Evolutionary conservation across 805 yeast species (phyloP).

Genomic region (Wickerhamiella allomyrinae): DNA sequence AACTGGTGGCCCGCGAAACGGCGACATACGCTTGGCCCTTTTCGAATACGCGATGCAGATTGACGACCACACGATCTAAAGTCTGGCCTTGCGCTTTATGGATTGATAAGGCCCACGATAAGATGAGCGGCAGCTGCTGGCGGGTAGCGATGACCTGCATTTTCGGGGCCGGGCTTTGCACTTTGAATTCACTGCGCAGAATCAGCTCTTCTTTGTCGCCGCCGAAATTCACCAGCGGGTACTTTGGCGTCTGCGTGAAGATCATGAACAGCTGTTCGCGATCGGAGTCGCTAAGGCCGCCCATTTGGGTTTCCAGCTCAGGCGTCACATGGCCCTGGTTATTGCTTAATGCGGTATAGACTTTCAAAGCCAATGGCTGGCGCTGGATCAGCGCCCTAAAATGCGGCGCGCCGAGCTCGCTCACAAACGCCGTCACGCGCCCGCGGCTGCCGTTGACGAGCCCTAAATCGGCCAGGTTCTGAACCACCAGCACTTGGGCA

Average conservation of each 20-base stretch:
- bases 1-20: slow-evolving; percentile 71
- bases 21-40: slow-evolving; percentile 96
- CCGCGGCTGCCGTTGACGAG: slow-evolving; percentile 90
- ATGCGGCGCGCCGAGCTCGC: slow-evolving; percentile 9
- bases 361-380: slow-evolving; percentile 6
- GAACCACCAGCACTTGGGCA: slow-evolving; percentile 85
- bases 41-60: slow-evolving; percentile 63
- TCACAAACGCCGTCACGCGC: slow-evolving; percentile 40
- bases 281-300: background rate
- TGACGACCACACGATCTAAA: slow-evolving; percentile 58
- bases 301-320: background rate
- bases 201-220: slow-evolving; percentile 9
- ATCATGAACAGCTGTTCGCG: background rate
- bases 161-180: slow-evolving; percentile 7
- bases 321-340: slow-evolving; percentile 28
- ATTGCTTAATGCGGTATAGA: slow-evolving; percentile 13
- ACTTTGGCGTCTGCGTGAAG: slow-evolving; percentile 1
- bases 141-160: slow-evolving; percentile 42
- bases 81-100: slow-evolving; percentile 97
- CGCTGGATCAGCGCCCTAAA: slow-evolving; percentile 7
- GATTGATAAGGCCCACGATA: slow-evolving; percentile 91
- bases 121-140: slow-evolving; percentile 65
- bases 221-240: slow-evolving; percentile 17
- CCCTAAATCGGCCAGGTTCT: slow-evolving; percentile 42
- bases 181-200: slow-evolving; percentile 10